Percentiles rank a stretch among this genome's conserved stretches.
phyloP scores from a whole-genome alignment of 2,329 filamentous ascomycete species.

The Pestalotiopsis sp. region DNA sequence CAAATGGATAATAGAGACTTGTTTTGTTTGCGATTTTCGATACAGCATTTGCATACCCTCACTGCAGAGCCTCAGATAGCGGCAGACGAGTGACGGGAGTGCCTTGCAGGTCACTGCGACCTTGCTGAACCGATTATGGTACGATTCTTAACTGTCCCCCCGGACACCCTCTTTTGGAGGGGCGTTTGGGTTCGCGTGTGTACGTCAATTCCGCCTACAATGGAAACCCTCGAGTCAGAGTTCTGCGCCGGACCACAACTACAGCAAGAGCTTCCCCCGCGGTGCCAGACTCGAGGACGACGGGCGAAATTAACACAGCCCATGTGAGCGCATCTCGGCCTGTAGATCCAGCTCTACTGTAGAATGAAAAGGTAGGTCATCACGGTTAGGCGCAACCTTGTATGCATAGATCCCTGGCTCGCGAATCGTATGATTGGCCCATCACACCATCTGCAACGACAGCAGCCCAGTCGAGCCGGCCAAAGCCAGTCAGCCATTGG shows the following conservation, averaged over 20 bases:
- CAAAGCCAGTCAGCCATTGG: neutral
- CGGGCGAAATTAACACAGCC: conserved; percentile 8
- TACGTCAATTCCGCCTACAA: neutral
- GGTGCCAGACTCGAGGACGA: neutral
- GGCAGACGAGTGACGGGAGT: conserved; percentile 6
- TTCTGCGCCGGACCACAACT: neutral
- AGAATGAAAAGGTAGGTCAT: neutral
- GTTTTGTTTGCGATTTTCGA: neutral
- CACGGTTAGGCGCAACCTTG: conserved; percentile 8
- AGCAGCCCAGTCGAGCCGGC: neutral
- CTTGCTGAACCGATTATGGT: neutral
- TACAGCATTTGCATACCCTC: neutral
- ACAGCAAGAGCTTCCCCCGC: neutral
- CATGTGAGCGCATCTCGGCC: conserved; percentile 2
- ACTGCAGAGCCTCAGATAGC: neutral
- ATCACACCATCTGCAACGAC: conserved; percentile 20
- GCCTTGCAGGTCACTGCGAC: conserved; percentile 1
- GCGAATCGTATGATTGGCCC: conserved; percentile 27
- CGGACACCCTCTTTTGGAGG: neutral
- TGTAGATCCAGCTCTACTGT: conserved; percentile 6
- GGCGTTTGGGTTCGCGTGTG: conserved; percentile 6
- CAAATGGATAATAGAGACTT: neutral
- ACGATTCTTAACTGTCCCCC: conserved; percentile 3
- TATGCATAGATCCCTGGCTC: conserved; percentile 20
- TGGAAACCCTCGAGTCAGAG: conserved; percentile 4